Percentiles rank a stretch among this genome's conserved stretches.
Evolutionary conservation across 805 yeast genomes (phyloP).

Genomic region (Priceomyces haplophilus): DNA sequence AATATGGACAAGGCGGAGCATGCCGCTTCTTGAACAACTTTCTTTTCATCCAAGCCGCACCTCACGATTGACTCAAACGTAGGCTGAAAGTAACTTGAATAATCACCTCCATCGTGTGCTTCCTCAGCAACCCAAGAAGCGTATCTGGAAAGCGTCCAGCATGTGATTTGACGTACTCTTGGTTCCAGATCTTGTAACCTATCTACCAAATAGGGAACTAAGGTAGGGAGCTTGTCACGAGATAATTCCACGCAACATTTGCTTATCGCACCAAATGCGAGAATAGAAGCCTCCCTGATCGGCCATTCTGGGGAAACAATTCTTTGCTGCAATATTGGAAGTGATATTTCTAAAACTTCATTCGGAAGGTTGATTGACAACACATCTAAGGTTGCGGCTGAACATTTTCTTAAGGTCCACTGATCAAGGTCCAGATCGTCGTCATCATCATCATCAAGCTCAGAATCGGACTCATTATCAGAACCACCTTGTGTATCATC

Average conservation of each 20-base stretch:
- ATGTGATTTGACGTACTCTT: conserved; percentile 85
- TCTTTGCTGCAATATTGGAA: conserved; percentile 73
- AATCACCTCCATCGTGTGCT: conserved; percentile 58
- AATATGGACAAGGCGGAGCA: conserved; percentile 83
- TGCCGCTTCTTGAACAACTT: conserved; percentile 94
- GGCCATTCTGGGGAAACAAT: conserved; percentile 79
- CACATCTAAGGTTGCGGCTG: conserved; percentile 89
- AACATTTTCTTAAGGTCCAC: conserved; percentile 91
- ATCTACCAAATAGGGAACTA: conserved; percentile 83
- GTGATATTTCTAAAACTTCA: conserved; percentile 59
- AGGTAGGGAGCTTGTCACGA: conserved; percentile 66
- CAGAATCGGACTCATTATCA: conserved; percentile 46
- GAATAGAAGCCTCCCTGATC: conserved; percentile 85
- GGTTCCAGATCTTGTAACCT: conserved; percentile 73
- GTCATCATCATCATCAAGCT: conserved; percentile 70
- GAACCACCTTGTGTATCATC: conserved; percentile 16
- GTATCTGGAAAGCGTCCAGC: conserved; percentile 93
- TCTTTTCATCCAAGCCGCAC: conserved; percentile 77
- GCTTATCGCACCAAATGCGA: conserved; percentile 94
- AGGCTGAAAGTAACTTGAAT: conserved; percentile 67
- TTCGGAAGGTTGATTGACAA: conserved; percentile 67
- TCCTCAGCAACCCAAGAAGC: conserved; percentile 77
- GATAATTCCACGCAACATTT: conserved; percentile 79
- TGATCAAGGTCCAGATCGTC: conserved; percentile 64
- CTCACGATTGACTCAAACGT: conserved; percentile 72